Conservation (phyloP, 2,329 filamentous ascomycete species). For the Beauveria brongniartii region DNA sequence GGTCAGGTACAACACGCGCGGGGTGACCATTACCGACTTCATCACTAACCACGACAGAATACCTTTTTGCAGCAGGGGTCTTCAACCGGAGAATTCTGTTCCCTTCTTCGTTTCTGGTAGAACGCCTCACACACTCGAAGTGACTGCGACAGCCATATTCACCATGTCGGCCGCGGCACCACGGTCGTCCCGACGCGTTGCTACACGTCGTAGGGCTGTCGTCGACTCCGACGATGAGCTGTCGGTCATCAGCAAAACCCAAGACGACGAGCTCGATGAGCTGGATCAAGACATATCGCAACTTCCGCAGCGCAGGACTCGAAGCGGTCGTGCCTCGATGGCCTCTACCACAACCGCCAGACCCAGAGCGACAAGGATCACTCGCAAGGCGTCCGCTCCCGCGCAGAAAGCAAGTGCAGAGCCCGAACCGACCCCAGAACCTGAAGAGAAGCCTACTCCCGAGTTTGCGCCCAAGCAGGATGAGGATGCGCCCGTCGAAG, state of each 20-base stretch:
- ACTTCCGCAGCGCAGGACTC: slow-evolving; percentile 17
- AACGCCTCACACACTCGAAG: not conserved
- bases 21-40: slow-evolving; percentile 13
- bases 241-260: slow-evolving; percentile 42
- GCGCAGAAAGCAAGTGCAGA: slow-evolving; percentile 14
- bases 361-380: slow-evolving; percentile 26
- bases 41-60: slow-evolving; percentile 7
- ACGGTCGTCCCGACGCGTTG: slow-evolving; percentile 33
- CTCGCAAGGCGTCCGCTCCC: slow-evolving; percentile 33
- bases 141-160: not conserved
- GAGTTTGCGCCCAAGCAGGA: not conserved
- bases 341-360: slow-evolving; percentile 34
- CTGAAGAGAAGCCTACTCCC: not conserved
- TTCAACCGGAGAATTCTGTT: not conserved
- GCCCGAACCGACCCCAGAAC: slow-evolving; percentile 8
- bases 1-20: slow-evolving; percentile 12
- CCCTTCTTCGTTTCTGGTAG: not conserved
- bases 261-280: slow-evolving; percentile 57
- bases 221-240: slow-evolving; percentile 77
- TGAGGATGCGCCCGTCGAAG: slow-evolving; percentile 30
- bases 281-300: slow-evolving; percentile 63
- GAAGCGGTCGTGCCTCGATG: slow-evolving; percentile 32
- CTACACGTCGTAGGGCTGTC: slow-evolving; percentile 61
- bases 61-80: not conserved
- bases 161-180: slow-evolving; percentile 32